These are phyloP conservation scores for Fusarium praegraminearum DNA, from an alignment of 2,329 filamentous ascomycete species.

Conservation along the genomic window DNA sequence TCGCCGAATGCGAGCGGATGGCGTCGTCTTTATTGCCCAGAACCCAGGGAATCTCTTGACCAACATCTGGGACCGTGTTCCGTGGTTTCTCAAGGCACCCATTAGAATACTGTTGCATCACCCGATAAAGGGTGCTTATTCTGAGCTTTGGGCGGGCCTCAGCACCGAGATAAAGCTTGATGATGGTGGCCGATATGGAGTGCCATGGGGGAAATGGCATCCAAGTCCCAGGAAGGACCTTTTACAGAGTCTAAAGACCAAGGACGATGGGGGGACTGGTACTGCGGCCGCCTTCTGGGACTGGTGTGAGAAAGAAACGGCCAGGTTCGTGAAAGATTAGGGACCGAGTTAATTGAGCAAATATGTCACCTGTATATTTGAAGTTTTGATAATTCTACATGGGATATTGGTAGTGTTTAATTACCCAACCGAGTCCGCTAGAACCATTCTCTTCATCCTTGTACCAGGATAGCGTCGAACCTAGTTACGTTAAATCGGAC, in stretches of 20 bases:
- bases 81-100: constrained; percentile 26
- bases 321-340: rapidly evolving
- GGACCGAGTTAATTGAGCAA: background rate
- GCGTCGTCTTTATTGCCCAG: constrained; percentile 48
- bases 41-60: constrained; percentile 54
- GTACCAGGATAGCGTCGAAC: too few species aligned
- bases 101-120: constrained; percentile 47
- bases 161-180: constrained; percentile 52
- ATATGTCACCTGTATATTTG: background rate
- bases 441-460: too few species aligned
- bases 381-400: too few species aligned
- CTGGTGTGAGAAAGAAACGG: constrained; percentile 11
- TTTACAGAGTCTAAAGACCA: background rate
- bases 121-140: constrained; percentile 54
- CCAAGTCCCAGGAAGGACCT: background rate
- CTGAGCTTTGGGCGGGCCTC: constrained; percentile 56
- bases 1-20: constrained; percentile 30
- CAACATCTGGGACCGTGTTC: constrained; percentile 34
- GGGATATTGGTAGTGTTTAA: too few species aligned
- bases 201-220: constrained; percentile 16
- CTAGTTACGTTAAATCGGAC: too few species aligned
- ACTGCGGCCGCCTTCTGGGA: background rate
- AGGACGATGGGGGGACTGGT: background rate
- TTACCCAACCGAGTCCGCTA: too few species aligned
- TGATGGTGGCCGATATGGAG: constrained; percentile 30